A percentile compares a stretch with the other conserved stretches of the same genome.
Conservation (phyloP, 164 flowering plant species). For the Vitis amurensis region DNA sequence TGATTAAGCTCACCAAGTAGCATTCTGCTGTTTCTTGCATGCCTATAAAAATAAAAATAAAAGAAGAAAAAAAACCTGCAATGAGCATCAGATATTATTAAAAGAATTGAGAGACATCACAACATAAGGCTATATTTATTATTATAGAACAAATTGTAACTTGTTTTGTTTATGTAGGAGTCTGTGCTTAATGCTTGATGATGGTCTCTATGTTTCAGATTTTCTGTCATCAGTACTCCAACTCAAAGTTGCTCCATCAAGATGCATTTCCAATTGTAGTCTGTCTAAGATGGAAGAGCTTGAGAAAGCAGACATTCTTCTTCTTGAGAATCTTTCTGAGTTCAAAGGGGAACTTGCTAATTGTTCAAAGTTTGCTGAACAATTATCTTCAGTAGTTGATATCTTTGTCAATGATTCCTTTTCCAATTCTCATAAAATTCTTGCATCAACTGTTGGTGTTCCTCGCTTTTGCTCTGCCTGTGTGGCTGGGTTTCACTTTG, state of each 20-base stretch:
- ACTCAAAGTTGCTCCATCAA: slow-evolving; percentile 48
- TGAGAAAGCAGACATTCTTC: slow-evolving; percentile 42
- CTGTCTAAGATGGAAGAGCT: slow-evolving; percentile 25
- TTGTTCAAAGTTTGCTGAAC: slow-evolving; percentile 52
- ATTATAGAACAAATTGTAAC: not conserved
- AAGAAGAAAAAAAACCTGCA: not conserved
- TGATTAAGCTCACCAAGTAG: too few relatives aligned
- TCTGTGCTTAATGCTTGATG: slow-evolving; percentile 15
- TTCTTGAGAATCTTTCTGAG: slow-evolving; percentile 64
- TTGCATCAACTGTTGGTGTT: slow-evolving; percentile 86
- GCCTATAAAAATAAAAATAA: not conserved
- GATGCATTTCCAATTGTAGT: slow-evolving; percentile 24
- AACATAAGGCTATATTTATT: not conserved
- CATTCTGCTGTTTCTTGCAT: not conserved
- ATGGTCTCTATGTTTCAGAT: slow-evolving; percentile 41
- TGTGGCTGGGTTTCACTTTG: slow-evolving; percentile 82
- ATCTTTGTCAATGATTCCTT: slow-evolving; percentile 87
- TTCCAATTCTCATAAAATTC: slow-evolving; percentile 73
- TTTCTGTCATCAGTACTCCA: slow-evolving; percentile 59
- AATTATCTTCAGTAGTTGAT: slow-evolving; percentile 64
- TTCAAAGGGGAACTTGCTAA: slow-evolving; percentile 67
- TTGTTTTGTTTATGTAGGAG: slow-evolving; percentile 1
- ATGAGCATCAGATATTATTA: too few relatives aligned
- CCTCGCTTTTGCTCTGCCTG: slow-evolving; percentile 61
- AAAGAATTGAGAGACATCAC: not conserved